These are phyloP conservation scores for Fallopia convolvulus DNA, from an alignment of 148 eudicot species.

Conservation along the genomic window DNA sequence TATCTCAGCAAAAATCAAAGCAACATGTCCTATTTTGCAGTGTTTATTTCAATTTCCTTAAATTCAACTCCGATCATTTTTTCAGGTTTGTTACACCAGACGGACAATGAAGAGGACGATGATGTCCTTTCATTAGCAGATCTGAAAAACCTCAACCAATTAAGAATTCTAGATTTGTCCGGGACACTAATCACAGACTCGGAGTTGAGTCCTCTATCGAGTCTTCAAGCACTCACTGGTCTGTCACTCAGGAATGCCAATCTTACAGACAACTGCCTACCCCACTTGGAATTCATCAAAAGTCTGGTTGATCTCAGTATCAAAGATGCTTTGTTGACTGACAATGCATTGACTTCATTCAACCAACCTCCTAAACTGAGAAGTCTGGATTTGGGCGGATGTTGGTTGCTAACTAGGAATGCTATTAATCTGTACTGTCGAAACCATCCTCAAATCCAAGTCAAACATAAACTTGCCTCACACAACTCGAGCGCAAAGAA, in stretches of 20 bases:
- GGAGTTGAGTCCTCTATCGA: conserved; percentile 36
- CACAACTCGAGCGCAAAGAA: conserved; percentile 25
- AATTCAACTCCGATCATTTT: background rate
- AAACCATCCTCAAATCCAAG: conserved; percentile 45
- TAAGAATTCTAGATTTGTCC: conserved; percentile 59
- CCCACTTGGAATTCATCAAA: conserved; percentile 33
- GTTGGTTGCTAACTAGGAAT: conserved; percentile 79
- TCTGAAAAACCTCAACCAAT: conserved; percentile 39
- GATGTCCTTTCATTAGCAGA: conserved; percentile 43
- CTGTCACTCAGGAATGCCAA: conserved; percentile 42
- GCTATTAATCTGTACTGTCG: conserved; percentile 34
- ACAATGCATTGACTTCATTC: conserved; percentile 48
- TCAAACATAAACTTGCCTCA: conserved; percentile 45
- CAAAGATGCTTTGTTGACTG: conserved; percentile 55
- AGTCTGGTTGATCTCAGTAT: conserved; percentile 45
- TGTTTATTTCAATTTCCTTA: no score
- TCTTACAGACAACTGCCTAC: conserved; percentile 59
- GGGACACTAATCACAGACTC: conserved; percentile 44
- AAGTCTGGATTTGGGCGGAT: conserved; percentile 34
- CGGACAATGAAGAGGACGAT: conserved; percentile 24
- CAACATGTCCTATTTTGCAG: no score
- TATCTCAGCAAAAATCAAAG: background rate
- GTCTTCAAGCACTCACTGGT: conserved; percentile 30
- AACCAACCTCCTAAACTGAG: conserved; percentile 45
- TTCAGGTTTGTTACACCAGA: conserved; percentile 42